phyloP scores from a whole-genome alignment of 768 basidiomycete species.

The Boletellus sp. region DNA sequence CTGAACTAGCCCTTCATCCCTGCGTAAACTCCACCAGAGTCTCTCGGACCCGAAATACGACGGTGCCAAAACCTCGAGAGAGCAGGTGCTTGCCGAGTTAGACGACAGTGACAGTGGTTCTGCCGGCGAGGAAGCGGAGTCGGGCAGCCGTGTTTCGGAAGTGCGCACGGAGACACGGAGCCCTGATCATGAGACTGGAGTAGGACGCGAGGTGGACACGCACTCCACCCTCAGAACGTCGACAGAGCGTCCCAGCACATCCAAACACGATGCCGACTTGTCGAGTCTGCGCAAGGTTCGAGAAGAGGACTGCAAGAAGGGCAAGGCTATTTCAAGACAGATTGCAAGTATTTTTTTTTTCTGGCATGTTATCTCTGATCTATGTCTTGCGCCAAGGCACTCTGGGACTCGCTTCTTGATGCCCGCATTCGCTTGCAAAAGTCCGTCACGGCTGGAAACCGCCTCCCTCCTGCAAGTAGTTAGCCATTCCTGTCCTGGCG shows the following conservation, averaged over 20 bases:
- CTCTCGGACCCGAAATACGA: slow-evolving; percentile 78
- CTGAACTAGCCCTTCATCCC: slow-evolving; percentile 54
- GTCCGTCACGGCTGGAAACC: slow-evolving; percentile 59
- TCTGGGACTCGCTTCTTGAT: slow-evolving; percentile 87
- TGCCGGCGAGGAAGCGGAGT: slow-evolving; percentile 13
- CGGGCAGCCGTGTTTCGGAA: slow-evolving; percentile 22
- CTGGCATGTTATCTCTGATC: slow-evolving; percentile 1
- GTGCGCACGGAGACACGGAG: not conserved
- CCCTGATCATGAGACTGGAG: slow-evolving; percentile 12
- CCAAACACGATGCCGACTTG: slow-evolving; percentile 37
- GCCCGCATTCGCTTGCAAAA: slow-evolving; percentile 93
- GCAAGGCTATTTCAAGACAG: slow-evolving; percentile 78
- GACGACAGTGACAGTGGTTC: slow-evolving; percentile 13
- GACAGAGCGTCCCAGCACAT: slow-evolving; percentile 1
- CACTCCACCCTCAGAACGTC: slow-evolving; percentile 14
- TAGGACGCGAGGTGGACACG: slow-evolving; percentile 8
- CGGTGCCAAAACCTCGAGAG: slow-evolving; percentile 61
- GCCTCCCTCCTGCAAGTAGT: slow-evolving; percentile 56
- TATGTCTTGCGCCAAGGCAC: slow-evolving; percentile 41
- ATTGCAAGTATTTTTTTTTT: slow-evolving; percentile 51
- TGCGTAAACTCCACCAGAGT: slow-evolving; percentile 63
- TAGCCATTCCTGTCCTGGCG: not conserved
- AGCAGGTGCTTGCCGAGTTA: slow-evolving; percentile 44
- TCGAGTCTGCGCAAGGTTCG: slow-evolving; percentile 53
- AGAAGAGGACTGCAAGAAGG: slow-evolving; percentile 75